Evolutionary conservation across 2,329 filamentous ascomycete genomes (phyloP).

Genomic region (Rachicladosporium sp.): DNA sequence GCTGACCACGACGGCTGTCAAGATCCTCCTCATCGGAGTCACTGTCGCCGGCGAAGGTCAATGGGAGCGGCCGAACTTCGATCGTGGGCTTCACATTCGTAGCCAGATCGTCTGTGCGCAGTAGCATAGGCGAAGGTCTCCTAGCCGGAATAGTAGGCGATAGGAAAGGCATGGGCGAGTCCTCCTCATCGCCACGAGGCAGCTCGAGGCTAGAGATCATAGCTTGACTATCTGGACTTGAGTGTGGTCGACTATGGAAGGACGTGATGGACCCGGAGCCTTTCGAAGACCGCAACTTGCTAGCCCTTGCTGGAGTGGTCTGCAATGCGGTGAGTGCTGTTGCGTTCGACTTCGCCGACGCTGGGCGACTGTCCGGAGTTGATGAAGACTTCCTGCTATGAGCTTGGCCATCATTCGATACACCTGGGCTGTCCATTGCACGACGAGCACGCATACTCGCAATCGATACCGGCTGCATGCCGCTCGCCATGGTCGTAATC

Average conservation of each 20-base stretch:
- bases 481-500: too few relatives aligned
- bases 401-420: too few relatives aligned
- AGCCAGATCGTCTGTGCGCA: too few relatives aligned
- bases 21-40: constrained; percentile 56
- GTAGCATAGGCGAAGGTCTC: constrained; percentile 6
- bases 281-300: not conserved
- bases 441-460: too few relatives aligned
- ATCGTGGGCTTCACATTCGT: too few relatives aligned
- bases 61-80: constrained; percentile 25
- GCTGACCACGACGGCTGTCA: constrained; percentile 31
- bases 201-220: constrained; percentile 20
- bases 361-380: too few relatives aligned
- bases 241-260: not conserved
- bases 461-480: too few relatives aligned
- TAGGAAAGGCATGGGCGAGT: constrained; percentile 20
- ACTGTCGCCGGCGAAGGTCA: constrained; percentile 20
- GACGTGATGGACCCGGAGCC: not conserved
- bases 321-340: too few relatives aligned
- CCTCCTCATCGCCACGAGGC: constrained; percentile 11
- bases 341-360: too few relatives aligned
- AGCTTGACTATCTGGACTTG: constrained; percentile 4
- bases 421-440: too few relatives aligned
- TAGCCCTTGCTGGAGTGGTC: too few relatives aligned
- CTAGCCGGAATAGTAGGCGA: constrained; percentile 19
- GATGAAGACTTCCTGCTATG: too few relatives aligned